Base-by-base conservation (phyloP, 768 basidiomycete species). In the Leccinum fibrillosum region DNA sequence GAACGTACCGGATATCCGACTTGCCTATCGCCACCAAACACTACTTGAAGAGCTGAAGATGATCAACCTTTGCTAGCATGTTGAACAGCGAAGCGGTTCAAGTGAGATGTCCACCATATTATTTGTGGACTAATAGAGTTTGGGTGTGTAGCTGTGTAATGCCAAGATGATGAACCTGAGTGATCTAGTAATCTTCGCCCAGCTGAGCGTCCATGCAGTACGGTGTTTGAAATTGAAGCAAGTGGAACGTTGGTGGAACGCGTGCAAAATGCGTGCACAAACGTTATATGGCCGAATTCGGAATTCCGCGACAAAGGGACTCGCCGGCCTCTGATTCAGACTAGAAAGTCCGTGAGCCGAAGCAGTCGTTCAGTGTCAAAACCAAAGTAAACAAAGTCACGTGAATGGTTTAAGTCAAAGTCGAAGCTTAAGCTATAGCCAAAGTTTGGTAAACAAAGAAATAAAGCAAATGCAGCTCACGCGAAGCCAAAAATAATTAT, bases 1-100 rank as follows among this genome's bases (percentile, higher is more conserved):
- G n/a, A 98, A 99, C 64, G 94, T 99, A 5, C 97, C 97, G 2
- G 85, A 97, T 66, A 86, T 87, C 57, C 85, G 97, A 28, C 79
- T 98, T 39, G 85, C 85, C n/a, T 98, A 90, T 72, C 81, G 97
- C 17, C 88, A 94, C 59, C 84, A 88, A 63, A 98, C 96, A 1
- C 77, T 99, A 35, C 65, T 92, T 55, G 92, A 91, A 55, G 97
- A 98, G 71, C 77, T 97, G 49, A 80, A 80, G 25, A 81, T 90
- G 82, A 84, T 92, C 59, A 71, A 75, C 9, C 71, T 72, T 11
- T 56, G 53, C 54, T 58, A 56, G 55, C 10, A 32, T 51, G 51
- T 54, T 62, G 30, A 21, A 52, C 13, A 21, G 32, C 6, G 28
- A 25, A 37, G 52, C 9, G n/a, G 39, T 17, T 3, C 25, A 55